Percentiles rank a stretch among this genome's conserved stretches.
Evolutionary conservation across 441 rosid species (phyloP).

Genomic region (Populus tomentosa): DNA sequence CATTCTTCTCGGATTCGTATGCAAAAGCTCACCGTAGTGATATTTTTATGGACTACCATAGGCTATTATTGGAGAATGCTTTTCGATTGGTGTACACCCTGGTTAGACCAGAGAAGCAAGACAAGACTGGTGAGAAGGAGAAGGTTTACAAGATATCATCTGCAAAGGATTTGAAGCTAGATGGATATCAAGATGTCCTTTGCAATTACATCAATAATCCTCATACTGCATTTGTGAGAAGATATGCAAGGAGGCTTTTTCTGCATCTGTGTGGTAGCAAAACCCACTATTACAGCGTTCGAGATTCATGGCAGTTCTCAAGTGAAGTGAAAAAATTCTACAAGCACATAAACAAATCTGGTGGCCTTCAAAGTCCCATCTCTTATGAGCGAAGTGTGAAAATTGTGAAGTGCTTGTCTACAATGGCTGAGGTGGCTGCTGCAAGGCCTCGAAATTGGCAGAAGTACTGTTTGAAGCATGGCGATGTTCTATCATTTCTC

Average conservation of each 20-base stretch:
- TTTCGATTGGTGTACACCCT: conserved; percentile 91
- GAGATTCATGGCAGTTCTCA: conserved; percentile 99
- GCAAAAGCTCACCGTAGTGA: conserved; percentile 92
- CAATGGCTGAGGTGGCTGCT: conserved; percentile 95
- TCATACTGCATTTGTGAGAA: conserved; percentile 90
- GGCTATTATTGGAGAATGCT: conserved; percentile 92
- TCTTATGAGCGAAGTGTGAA: conserved; percentile 97
- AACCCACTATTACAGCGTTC: conserved; percentile 93
- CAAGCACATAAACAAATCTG: conserved; percentile 95
- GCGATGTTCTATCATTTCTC: conserved; percentile 79
- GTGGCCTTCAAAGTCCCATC: conserved; percentile 83
- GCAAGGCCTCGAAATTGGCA: conserved; percentile 99
- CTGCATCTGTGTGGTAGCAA: conserved; percentile 99
- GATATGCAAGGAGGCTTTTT: conserved; percentile 98
- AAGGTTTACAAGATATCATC: conserved; percentile 60
- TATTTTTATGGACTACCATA: conserved; percentile 90
- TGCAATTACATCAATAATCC: conserved; percentile 99
- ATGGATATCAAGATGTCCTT: conserved; percentile 96
- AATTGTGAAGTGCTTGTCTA: conserved; percentile 90
- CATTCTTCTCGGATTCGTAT: conserved; percentile 99
- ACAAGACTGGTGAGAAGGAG: conserved; percentile 92
- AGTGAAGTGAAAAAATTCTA: conserved; percentile 81
- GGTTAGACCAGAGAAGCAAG: conserved; percentile 99
- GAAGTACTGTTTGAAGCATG: conserved; percentile 94
- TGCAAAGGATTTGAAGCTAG: conserved; percentile 91